phyloP scores from a whole-genome alignment of 768 basidiomycete species.

The Dioszegia hungarica region DNA sequence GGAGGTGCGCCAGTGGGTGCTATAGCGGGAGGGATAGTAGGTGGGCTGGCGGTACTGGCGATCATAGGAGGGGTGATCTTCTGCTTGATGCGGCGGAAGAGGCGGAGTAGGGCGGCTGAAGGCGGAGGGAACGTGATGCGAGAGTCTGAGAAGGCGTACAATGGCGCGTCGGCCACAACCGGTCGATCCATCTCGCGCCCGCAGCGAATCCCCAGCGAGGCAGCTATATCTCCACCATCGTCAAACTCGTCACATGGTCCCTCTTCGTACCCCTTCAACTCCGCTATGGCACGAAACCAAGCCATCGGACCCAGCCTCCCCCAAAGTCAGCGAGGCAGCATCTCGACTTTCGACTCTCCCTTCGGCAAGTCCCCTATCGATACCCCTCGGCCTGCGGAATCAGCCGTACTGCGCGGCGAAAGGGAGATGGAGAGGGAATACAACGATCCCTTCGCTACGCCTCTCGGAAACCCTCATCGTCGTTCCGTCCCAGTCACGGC shows the following conservation, averaged over 20 bases:
- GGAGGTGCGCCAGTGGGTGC: slow-evolving; percentile 1
- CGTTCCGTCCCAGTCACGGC: neutral
- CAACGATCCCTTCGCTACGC: neutral
- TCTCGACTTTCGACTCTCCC: neutral
- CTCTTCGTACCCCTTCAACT: too few relatives aligned
- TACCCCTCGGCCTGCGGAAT: too few relatives aligned
- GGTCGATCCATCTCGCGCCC: neutral
- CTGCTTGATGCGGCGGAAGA: slow-evolving; percentile 2
- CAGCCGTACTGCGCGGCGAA: neutral
- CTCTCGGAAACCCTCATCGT: neutral
- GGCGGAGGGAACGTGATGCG: neutral
- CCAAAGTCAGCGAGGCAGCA: neutral
- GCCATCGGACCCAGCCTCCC: neutral
- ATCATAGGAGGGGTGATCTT: neutral
- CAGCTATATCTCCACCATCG: neutral
- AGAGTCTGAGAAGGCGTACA: neutral
- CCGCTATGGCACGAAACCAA: too few relatives aligned
- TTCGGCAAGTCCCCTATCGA: neutral
- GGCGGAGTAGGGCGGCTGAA: neutral
- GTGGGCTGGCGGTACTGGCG: slow-evolving; percentile 5
- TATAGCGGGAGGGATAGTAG: slow-evolving; percentile 11
- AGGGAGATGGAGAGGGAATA: neutral
- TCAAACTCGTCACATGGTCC: too few relatives aligned
- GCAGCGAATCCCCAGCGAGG: neutral
- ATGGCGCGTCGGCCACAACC: neutral